Percentiles rank a stretch among this genome's conserved stretches.
Conservation (phyloP, 345 rosid species). For the Lumnitzera racemosa region DNA sequence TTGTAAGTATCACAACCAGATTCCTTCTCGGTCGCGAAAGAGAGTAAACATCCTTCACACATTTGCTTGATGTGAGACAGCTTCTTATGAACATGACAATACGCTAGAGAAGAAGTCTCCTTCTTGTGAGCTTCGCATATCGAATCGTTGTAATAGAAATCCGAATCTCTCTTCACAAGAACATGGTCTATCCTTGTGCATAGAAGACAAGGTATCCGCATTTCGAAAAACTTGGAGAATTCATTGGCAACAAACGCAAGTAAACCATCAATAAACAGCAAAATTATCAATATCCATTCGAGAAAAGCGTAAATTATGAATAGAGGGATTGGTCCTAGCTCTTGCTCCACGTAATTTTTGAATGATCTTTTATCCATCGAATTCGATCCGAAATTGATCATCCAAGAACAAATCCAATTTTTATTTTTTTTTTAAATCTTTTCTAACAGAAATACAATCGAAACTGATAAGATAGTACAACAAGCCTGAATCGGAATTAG, state of each 20-base stretch:
- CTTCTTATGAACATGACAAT: conserved; percentile 75
- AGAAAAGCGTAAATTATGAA: conserved; percentile 62
- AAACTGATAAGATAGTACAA: background rate
- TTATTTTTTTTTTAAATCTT: too few species aligned
- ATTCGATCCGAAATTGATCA: too few species aligned
- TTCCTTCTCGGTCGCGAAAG: conserved; percentile 77
- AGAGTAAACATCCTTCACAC: conserved; percentile 93
- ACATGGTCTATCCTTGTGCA: conserved; percentile 80
- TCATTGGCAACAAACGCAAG: conserved; percentile 57
- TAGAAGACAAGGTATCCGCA: conserved; percentile 71
- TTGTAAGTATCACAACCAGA: conserved; percentile 69
- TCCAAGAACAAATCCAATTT: too few species aligned
- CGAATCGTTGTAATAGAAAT: conserved; percentile 73
- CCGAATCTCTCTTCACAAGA: conserved; percentile 32
- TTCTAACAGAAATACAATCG: too few species aligned
- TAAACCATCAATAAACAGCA: conserved; percentile 64
- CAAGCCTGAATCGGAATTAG: background rate
- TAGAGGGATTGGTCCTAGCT: conserved; percentile 55
- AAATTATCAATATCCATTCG: conserved; percentile 63
- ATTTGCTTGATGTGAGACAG: conserved; percentile 67
- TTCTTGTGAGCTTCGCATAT: conserved; percentile 75
- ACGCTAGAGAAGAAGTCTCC: conserved; percentile 68
- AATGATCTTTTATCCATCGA: conserved; percentile 46
- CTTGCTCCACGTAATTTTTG: conserved; percentile 52
- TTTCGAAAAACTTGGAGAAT: conserved; percentile 68